Evolutionary conservation across 1,139 yeast species (phyloP), one percentile per base, ranked within the genome.

Genomic region (Pichia sorboxylosa): DNA sequence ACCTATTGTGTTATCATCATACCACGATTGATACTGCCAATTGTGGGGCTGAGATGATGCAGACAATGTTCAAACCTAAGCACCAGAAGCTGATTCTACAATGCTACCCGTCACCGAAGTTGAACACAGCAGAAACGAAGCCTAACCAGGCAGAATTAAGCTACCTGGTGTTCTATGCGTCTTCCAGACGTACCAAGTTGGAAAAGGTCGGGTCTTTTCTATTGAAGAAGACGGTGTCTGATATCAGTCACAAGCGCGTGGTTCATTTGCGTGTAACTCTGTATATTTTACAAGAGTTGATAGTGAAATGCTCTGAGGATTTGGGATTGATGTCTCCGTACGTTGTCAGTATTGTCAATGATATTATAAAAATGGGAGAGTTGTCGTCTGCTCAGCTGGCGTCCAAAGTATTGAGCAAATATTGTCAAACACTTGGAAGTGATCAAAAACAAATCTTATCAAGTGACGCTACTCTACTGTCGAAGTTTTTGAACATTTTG

Each of bases 111-210:
- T 95, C 97, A 2, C 68, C 83, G 41, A 78, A 76, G 6, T 38
- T 48, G 11, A 40, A 48, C 4, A 35, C 38, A n/a, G 67, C 70
- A 6, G 95, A 85, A 47, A 85, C 85, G 58, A 78, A 80, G 46
- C 94, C 98, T 9, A 87, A 87, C 54, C 74, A 93, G 2, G 83
- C 94, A 13, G 97, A 90, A 54, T 64, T 92, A 32, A 80, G 94
- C 38, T 85, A 85, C 53, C 64, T 90, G 45, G 59, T 87, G 26
- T 90, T 82, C 61, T 87, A 87, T 54, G 95, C 94, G n/a, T 77
- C 93, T 27, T 80, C 95, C 6, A 66, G 97, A 45, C 65, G 95
- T 39, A 77, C 84, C 27, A 90, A 90, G 52, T 64, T 90, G 42
- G 90, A 82, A 46, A 87, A 87, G 49, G 95, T 90, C 13, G 79